Evolutionary conservation across 495 filamentous ascomycete species (phyloP), one percentile per base, ranked within the genome.

Genomic region (Ascodesmis nigricans): DNA sequence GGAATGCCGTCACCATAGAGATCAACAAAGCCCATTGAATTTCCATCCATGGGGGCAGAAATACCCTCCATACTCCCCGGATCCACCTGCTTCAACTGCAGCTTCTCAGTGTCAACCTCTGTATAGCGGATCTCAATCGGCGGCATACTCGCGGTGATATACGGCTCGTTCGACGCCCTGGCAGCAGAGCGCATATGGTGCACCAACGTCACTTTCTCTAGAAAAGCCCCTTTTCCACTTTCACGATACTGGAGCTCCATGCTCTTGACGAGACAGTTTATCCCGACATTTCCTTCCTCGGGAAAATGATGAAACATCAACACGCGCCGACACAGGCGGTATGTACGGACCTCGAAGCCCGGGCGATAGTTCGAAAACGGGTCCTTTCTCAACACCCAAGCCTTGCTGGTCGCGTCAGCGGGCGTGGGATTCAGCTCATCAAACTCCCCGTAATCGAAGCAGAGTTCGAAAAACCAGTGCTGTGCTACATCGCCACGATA

Each of bases 361-460:
- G 26, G 0, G 0, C 16, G 10, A 19, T 44, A 52, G 1, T 26
- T 17, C 0, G 56, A 58, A 21, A 57, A 56, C 2, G 49, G 33
- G 37, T 58, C 55, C n/a, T 31, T 1, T 2, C 56, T 44, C 8
- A 4, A 15, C 0, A n/a, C 4, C 53, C 55, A 58, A 2, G 6
- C 0, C n/a, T n/a, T n/a, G n/a, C n/a, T n/a, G 4, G 6, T 8
- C 1, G 1, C 21, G 2, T 35, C 41, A 0, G 2, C 8, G 3
- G 42, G 33, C 1, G 14, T 36, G 0, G 52, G 44, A 16, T 5
- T 7, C 1, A 14, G 8, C 0, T 3, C 0, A 31, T 43, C 29
- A 29, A 58, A 54, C 14, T 59, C 54, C 1, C 56, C 56, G 34
- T 58, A 59, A 31, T 59, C 57, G 21, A 59, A 47, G 13, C 57